Evolutionary conservation across 1,284 basidiomycete genomes (phyloP).

Genomic region (Heterobasidion annosum): DNA sequence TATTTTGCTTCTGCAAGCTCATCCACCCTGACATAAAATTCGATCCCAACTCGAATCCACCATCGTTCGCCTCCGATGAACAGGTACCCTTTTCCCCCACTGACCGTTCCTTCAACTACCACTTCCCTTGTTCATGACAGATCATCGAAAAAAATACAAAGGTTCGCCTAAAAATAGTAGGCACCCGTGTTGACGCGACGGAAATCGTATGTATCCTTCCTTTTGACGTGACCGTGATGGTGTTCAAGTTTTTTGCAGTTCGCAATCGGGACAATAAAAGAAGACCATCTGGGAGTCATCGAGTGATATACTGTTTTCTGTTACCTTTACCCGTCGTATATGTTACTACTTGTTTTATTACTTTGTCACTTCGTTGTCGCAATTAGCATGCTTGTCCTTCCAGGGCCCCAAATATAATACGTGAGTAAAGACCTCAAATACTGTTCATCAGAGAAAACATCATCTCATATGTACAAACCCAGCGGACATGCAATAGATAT

Average conservation of each 20-base stretch:
- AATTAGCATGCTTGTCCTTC: neutral
- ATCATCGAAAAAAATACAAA: conserved; percentile 91
- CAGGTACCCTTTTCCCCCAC: conserved; percentile 40
- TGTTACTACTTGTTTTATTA: conserved; percentile 1
- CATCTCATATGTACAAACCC: neutral
- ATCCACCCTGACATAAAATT: conserved; percentile 91
- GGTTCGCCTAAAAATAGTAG: conserved; percentile 93
- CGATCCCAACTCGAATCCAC: conserved; percentile 89
- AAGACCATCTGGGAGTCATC: conserved; percentile 88
- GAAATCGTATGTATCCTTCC: conserved; percentile 69
- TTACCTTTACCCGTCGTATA: neutral
- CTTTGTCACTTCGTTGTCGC: neutral
- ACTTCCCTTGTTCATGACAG: conserved; percentile 22
- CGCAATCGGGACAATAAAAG: conserved; percentile 91
- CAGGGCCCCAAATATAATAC: neutral
- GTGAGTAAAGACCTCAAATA: neutral
- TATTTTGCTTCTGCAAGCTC: conserved; percentile 41
- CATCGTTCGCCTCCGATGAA: conserved; percentile 84
- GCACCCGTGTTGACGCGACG: conserved; percentile 93
- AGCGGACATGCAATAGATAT: neutral
- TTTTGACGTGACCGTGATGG: neutral
- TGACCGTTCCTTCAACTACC: conserved; percentile 3
- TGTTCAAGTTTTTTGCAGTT: conserved; percentile 41
- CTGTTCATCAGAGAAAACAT: neutral
- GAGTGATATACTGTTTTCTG: conserved; percentile 24